Base-by-base conservation (phyloP, 768 basidiomycete species). In the Hygrophorus russula region DNA sequence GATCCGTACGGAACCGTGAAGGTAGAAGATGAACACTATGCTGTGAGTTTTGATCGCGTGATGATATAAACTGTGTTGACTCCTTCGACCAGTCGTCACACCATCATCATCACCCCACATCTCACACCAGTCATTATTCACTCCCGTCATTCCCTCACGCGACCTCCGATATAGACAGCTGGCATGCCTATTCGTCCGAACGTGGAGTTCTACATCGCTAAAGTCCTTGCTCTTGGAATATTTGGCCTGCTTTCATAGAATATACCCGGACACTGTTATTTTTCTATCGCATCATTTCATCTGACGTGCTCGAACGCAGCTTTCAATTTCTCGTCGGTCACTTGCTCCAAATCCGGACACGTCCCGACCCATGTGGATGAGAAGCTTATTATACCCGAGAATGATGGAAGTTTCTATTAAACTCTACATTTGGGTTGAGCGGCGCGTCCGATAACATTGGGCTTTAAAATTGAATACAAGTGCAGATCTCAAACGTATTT, bases 151-250 rank as follows among this genome's bases (percentile, higher is more conserved):
- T 74, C 49, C 61, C 73, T 34, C 67, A 70, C 52, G 60, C 63
- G 13, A 58, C 60, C 53, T 64, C 61, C 50, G 63, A 66, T 42
- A 68, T 80, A 58, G 74, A 79, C 58, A 68, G 54, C 33, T 82
- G 80, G 80, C 74, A 80, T 49, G 55, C 66, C 4, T 81, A 81
- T 45, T 78, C 79, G 37, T 74, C 80, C 30, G 79, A 81, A 57
- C 74, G 80, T 28, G 67, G 69, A 6, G 74, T 73, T 48, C 61
- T 80, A 30, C 78, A 78, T 56, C 73, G 76, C 52, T 80, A 69
- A 65, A 61, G 45, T 38, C 30, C 44, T 32, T 42, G 45, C 37
- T 46, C 31, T 40, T 30, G 27, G 4, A 20, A 14, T 12, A n/a
- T 27, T n/a, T n/a, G 19, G 18, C 17, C 33, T 36, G 13, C 24